Evolutionary conservation across 176 grass and related monocot species (phyloP), one percentile per base, ranked within the genome.

Genomic region (Otatea glauca): DNA sequence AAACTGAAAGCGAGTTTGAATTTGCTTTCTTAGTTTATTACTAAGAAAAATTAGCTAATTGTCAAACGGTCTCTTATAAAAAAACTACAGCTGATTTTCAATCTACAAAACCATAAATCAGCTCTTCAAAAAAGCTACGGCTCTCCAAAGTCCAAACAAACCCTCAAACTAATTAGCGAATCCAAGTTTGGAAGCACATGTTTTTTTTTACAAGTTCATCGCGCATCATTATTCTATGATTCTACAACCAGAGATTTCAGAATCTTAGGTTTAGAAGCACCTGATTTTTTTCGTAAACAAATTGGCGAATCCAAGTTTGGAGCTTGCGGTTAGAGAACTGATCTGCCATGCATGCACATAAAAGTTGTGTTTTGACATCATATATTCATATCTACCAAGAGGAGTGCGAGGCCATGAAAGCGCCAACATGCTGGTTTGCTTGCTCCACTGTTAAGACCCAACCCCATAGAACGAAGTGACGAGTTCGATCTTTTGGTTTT

Each of bases 401-500:
- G 51, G 20, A 69, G 67, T 5, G 38, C 15, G 64, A 54, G 78
- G 13, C 55, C 55, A 84, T 49, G 64, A 12, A 60, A 83, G 67
- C 65, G 86, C 50, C 86, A 77, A 63, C 72, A 14, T 72, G 75
- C 80, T 51, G 71, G 61, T 27, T 32, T 37, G 56, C 86, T 38
- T 24, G 80, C 43, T 64, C 43, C 16, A 34, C 7, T 16, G 44
- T 37, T 34, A 37, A 2, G 35, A 37, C 2, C 3, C 35, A 37
- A 37, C 35, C 74, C 53, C 74, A 63, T 66, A 48, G 48, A 68
- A 48, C 39, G 87, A 58, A 80, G 81, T 80, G 39, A 49, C 42
- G 76, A 74, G 87, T 85, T 84, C 4, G 16, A 59, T 34, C 76
- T 89, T 89, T 59, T 39, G 60, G 81, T 79, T 85, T 68, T n/a